Evolutionary conservation across 352 stramenopile genomes (phyloP).

Genomic region (Globisporangium orthogonon): DNA sequence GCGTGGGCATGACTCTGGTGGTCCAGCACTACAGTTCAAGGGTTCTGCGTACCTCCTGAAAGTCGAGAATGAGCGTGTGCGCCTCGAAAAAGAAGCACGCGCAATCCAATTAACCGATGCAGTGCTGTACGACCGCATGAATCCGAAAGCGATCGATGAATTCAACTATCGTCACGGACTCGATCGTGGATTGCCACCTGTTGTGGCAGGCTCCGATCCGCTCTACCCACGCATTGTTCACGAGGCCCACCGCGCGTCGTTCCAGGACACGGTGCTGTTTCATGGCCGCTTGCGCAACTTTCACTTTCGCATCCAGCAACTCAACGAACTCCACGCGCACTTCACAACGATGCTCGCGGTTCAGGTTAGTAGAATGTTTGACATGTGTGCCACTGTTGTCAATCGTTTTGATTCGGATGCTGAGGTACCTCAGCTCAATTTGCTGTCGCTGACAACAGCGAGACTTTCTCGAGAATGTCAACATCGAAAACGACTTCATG

Average conservation of each 20-base stretch:
- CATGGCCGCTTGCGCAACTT: slow-evolving; percentile 66
- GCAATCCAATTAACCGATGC: slow-evolving; percentile 42
- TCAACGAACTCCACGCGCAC: slow-evolving; percentile 33
- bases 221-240: slow-evolving; percentile 42
- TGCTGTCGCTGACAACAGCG: slow-evolving; percentile 16
- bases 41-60: slow-evolving; percentile 27
- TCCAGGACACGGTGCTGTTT: slow-evolving; percentile 61
- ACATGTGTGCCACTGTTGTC: neutral
- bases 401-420: neutral
- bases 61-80: slow-evolving; percentile 55
- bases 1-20: slow-evolving; percentile 35
- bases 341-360: slow-evolving; percentile 35
- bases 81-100: slow-evolving; percentile 64
- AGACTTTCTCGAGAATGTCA: slow-evolving; percentile 39
- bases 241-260: slow-evolving; percentile 46
- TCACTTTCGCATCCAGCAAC: slow-evolving; percentile 50
- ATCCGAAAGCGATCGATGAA: slow-evolving; percentile 58
- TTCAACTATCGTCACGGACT: slow-evolving; percentile 69
- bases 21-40: slow-evolving; percentile 27
- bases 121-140: slow-evolving; percentile 50
- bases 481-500: slow-evolving; percentile 38
- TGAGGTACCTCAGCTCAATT: no score
- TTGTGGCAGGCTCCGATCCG: slow-evolving; percentile 25
- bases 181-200: slow-evolving; percentile 24
- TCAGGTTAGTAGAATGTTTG: slow-evolving; percentile 24